Evolutionary conservation across 495 filamentous ascomycete genomes (phyloP), one percentile per base, ranked within the genome.

Genomic region (Jackrogersella multiformis): DNA sequence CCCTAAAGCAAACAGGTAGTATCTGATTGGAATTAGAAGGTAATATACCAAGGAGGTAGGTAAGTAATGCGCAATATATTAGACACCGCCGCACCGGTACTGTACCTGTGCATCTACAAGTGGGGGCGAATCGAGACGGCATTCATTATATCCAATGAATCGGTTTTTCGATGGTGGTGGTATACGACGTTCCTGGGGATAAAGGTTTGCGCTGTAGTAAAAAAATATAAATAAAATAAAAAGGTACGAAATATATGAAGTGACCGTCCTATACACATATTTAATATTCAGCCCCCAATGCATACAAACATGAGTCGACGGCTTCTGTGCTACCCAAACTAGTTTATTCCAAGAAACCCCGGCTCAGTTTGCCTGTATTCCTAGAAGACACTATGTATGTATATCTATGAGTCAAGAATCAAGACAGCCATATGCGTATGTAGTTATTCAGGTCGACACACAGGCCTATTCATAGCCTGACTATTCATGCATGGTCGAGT

Each of bases 41-140:
- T n/a, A n/a, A n/a, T n/a, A n/a, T n/a, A 34, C 16, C 28, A 35
- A 1, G 26, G 15, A 32, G 12, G 24, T 32, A 20, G 15, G 15
- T 39, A 44, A 28, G 44, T 28, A 23, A 32, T 24, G 56, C 32
- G 12, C 20, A 45, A 20, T 12, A 9, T 39, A 52, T 52, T 59
- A 36, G 46, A 54, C 28, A 45, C 51, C 49, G 49, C 64, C 56
- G 56, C 62, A 30, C 26, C 32, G 62, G 62, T 53, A 65, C 55
- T n/a, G n/a, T n/a, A n/a, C 26, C 20, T 54, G 21, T 24, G 61
- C 46, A 46, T 28, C 21, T 53, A 28, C 38, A 52, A 13, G 39
- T 59, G 55, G 48, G 61, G 55, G 30, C 46, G 23, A 7, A 13
- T 3, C 32, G 24, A 48, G 34, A 21, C 41, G 41, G 24, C 44